Conservation (phyloP, 805 yeast genomes). For the Teunomyces panamensis region DNA sequence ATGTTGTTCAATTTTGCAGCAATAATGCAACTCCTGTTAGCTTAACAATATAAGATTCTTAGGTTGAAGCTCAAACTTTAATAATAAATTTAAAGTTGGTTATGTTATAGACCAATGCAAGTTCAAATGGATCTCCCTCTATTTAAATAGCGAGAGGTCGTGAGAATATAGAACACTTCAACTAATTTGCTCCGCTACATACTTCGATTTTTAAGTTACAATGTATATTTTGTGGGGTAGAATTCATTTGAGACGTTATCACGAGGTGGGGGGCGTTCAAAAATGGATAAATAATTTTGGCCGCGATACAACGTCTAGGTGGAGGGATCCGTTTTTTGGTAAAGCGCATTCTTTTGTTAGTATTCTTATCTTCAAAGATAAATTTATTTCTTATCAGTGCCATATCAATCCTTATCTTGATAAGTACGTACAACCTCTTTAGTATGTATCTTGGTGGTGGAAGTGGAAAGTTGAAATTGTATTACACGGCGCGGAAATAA, state of each 20-base stretch:
- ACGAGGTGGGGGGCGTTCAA: neutral
- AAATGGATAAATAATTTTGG: neutral
- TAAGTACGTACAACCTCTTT: too few species aligned
- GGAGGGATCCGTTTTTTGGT: neutral
- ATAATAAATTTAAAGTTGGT: neutral
- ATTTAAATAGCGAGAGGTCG: neutral
- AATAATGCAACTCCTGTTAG: neutral
- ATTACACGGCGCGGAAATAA: too few species aligned
- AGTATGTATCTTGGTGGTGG: too few species aligned
- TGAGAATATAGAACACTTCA: neutral
- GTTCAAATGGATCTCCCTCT: neutral
- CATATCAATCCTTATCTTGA: neutral
- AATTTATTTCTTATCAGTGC: neutral
- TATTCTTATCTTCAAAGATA: neutral
- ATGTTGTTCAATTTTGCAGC: neutral
- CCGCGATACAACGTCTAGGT: neutral
- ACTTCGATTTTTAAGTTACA: neutral
- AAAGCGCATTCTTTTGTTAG: neutral
- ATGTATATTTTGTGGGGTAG: neutral
- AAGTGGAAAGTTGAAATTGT: too few species aligned
- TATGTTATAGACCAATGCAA: neutral
- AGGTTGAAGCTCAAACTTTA: neutral
- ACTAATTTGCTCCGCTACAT: neutral
- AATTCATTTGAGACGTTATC: neutral
- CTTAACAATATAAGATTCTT: neutral